Percentiles rank a stretch among this genome's conserved stretches.
phyloP scores from a whole-genome alignment of 1,284 basidiomycete species.

The Coriolopsis trogii region DNA sequence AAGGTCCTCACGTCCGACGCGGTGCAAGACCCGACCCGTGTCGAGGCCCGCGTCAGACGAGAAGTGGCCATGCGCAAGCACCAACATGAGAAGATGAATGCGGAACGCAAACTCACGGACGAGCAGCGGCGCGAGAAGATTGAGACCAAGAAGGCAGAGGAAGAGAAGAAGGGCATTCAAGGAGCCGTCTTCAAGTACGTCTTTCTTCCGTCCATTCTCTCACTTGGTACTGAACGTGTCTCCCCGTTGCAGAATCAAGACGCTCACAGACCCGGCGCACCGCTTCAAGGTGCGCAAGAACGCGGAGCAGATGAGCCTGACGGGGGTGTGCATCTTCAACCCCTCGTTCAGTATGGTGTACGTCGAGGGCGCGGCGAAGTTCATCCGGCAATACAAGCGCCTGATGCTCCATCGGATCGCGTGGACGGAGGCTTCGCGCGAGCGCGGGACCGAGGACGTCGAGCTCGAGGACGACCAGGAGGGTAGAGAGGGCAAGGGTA shows the following conservation, averaged over 20 bases:
- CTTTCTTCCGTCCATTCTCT: conserved; percentile 1
- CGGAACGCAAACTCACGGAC: conserved; percentile 87
- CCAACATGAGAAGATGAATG: conserved; percentile 91
- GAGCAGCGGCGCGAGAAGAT: conserved; percentile 89
- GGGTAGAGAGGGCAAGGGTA: conserved; percentile 36
- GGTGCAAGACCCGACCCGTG: conserved; percentile 95
- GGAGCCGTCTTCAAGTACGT: conserved; percentile 91
- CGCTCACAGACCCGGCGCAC: conserved; percentile 90
- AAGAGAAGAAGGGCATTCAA: conserved; percentile 87
- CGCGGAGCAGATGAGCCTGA: conserved; percentile 88
- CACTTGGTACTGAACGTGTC: no score
- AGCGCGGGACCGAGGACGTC: conserved; percentile 72
- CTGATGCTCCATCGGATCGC: conserved; percentile 89
- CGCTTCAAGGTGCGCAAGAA: conserved; percentile 97
- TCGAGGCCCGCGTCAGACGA: conserved; percentile 91
- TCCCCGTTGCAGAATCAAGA: conserved; percentile 79
- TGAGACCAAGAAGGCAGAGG: conserved; percentile 81
- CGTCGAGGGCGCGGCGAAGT: conserved; percentile 90
- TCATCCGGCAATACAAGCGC: conserved; percentile 86
- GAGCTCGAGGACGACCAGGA: conserved; percentile 58
- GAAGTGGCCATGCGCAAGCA: conserved; percentile 92
- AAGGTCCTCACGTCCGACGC: conserved; percentile 97
- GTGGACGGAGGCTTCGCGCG: conserved; percentile 92
- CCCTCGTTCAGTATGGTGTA: conserved; percentile 89
- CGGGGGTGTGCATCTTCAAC: conserved; percentile 90